A percentile compares a stretch with the other conserved stretches of the same genome.
phyloP scores from a whole-genome alignment of 1,284 basidiomycete species.

The Microbotryomycetes sp. region DNA sequence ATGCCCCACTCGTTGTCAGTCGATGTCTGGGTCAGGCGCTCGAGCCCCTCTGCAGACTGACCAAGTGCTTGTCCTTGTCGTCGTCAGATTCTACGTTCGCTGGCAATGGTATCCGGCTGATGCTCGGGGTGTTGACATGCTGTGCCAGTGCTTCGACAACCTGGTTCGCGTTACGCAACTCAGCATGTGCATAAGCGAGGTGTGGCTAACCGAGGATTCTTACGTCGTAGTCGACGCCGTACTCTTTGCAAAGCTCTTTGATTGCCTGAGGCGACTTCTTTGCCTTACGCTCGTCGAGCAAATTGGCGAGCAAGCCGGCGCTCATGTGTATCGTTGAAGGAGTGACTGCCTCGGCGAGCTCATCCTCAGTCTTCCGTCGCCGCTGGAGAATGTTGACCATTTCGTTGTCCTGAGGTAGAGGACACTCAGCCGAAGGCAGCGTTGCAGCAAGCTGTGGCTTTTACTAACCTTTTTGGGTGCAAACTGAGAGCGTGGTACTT shows the following conservation, averaged over 20 bases:
- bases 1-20: not conserved
- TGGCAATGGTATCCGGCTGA: slow-evolving; percentile 14
- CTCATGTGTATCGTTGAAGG: slow-evolving; percentile 9
- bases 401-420: slow-evolving; percentile 17
- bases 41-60: not conserved
- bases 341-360: slow-evolving; percentile 4
- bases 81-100: slow-evolving; percentile 8
- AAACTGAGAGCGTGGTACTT: slow-evolving; percentile 9
- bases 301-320: slow-evolving; percentile 15
- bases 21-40: not conserved
- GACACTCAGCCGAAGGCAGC: too few species aligned
- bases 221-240: slow-evolving; percentile 21
- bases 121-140: slow-evolving; percentile 20
- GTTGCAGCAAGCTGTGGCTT: too few species aligned
- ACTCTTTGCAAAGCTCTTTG: slow-evolving; percentile 16
- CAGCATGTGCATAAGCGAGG: not conserved
- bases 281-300: slow-evolving; percentile 28
- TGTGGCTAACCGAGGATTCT: not conserved
- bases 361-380: slow-evolving; percentile 6
- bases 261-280: slow-evolving; percentile 6
- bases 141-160: slow-evolving; percentile 7
- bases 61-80: slow-evolving; percentile 19
- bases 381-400: slow-evolving; percentile 28
- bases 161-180: not conserved
- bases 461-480: not conserved